Conservation (phyloP, 495 filamentous ascomycete species). For the Penicillium bialowiezense region DNA sequence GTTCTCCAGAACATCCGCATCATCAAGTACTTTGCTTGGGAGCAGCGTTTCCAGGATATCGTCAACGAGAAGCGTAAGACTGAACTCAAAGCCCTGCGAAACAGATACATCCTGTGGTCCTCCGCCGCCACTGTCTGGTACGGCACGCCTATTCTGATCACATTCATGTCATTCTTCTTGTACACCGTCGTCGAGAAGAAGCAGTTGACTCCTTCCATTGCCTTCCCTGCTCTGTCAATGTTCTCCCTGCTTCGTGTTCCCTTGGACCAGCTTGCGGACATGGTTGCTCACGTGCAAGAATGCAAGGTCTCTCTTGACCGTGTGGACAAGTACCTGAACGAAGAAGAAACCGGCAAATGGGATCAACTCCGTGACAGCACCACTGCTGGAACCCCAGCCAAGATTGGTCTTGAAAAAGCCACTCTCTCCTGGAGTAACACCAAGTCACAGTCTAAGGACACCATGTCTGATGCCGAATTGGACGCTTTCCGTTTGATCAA, state of each 20-base stretch:
- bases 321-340: conserved; percentile 90
- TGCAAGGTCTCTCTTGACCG: conserved; percentile 95
- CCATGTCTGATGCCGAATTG: conserved; percentile 18
- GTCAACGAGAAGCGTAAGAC: conserved; percentile 82
- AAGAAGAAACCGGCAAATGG: conserved; percentile 97
- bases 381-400: conserved; percentile 54
- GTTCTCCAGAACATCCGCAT: conserved; percentile 97
- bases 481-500: conserved; percentile 80
- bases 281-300: conserved; percentile 98
- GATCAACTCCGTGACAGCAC: conserved; percentile 70
- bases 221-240: conserved; percentile 93
- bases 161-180: conserved; percentile 89
- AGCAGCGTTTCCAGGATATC: conserved; percentile 81
- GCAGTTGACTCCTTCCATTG: conserved; percentile 84
- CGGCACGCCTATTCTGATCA: conserved; percentile 91
- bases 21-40: conserved; percentile 99
- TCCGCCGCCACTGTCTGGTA: conserved; percentile 92
- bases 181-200: conserved; percentile 92
- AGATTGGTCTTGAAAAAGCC: conserved; percentile 81
- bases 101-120: conserved; percentile 87
- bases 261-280: conserved; percentile 94
- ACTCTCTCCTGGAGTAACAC: conserved; percentile 82
- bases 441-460: conserved; percentile 31
- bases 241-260: conserved; percentile 95
- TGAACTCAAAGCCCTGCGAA: conserved; percentile 76